These are phyloP conservation scores for Capsicum baccatum DNA, from an alignment of 257 asterid genomes.

Conservation along the genomic window DNA sequence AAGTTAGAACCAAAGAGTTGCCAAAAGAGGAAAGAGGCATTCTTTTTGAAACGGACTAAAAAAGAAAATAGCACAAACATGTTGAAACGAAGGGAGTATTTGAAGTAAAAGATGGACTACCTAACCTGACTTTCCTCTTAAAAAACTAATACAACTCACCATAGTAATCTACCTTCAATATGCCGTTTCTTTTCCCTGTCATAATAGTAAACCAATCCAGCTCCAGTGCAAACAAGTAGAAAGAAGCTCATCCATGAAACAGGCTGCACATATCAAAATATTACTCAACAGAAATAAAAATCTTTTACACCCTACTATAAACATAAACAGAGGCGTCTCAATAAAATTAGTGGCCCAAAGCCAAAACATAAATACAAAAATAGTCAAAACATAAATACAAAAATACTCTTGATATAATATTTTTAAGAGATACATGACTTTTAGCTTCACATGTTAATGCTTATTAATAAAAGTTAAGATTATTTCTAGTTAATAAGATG, in stretches of 20 bases:
- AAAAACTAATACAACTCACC: conserved; percentile 55
- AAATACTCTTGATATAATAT: no score
- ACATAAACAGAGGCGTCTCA: background rate
- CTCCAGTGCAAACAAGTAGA: conserved; percentile 83
- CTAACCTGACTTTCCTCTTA: background rate
- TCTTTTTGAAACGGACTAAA: no score
- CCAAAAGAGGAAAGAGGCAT: no score
- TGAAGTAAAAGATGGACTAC: background rate
- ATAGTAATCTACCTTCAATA: conserved; percentile 77
- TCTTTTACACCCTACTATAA: background rate
- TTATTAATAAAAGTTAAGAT: no score
- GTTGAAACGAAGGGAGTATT: background rate
- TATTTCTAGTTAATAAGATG: no score
- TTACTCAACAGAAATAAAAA: background rate
- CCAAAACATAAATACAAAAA: no score
- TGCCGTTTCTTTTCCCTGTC: conserved; percentile 84
- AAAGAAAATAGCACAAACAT: no score
- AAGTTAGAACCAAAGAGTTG: no score
- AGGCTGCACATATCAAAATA: conserved; percentile 53
- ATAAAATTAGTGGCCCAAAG: no score
- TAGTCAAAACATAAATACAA: no score
- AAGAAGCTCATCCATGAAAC: conserved; percentile 91
- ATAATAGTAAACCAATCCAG: conserved; percentile 72
- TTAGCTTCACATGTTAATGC: no score
- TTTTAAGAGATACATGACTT: no score